Conservation (phyloP, 176 grass and related monocot genomes). For the Carex cristatella region DNA sequence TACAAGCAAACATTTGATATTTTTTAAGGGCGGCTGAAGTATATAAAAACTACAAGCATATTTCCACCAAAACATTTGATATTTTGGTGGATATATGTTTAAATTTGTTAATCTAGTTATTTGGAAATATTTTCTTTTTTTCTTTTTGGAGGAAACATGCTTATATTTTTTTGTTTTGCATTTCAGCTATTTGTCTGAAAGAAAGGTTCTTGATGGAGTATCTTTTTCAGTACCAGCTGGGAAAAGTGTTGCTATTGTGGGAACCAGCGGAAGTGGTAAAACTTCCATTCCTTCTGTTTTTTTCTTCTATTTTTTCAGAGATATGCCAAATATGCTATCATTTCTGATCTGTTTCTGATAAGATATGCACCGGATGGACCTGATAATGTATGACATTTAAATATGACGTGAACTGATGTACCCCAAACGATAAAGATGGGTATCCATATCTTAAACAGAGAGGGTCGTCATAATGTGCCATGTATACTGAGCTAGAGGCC, state of each 20-base stretch:
- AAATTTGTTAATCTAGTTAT: neutral
- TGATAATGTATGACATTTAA: neutral
- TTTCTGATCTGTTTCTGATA: neutral
- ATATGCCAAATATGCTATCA: neutral
- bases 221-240: conserved; percentile 89
- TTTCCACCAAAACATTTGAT: no score
- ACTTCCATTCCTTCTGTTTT: neutral
- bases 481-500: neutral
- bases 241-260: conserved; percentile 88
- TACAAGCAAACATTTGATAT: no score
- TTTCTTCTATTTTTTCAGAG: neutral
- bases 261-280: conserved; percentile 96
- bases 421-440: neutral
- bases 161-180: neutral
- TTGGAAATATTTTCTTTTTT: neutral
- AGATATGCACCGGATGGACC: neutral
- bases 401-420: neutral
- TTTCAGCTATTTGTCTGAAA: conserved; percentile 84
- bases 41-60: no score
- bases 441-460: neutral
- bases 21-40: no score
- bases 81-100: neutral
- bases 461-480: neutral
- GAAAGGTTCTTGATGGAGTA: conserved; percentile 82
- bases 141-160: neutral